Evolutionary conservation across 1,284 basidiomycete genomes (phyloP), one percentile per base, ranked within the genome.

Genomic region (Tilletia indica): DNA sequence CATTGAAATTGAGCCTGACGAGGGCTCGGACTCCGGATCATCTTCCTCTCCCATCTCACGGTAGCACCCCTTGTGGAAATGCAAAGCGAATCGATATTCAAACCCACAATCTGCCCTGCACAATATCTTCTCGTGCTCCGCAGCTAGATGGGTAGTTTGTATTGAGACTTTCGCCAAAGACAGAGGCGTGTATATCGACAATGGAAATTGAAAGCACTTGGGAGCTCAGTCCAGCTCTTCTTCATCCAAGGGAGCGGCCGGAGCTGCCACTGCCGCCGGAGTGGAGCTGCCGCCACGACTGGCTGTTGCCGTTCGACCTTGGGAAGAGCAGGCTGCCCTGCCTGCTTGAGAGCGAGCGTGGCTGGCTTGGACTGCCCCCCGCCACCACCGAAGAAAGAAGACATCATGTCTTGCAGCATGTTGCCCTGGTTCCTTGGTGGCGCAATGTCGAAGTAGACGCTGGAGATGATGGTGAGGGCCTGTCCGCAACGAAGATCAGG

Each of bases 1-100:
- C 19, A 74, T 82, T 61, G 82, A 83, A 71, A 83, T 83, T 51
- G 70, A 73, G 61, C 61, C 61, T 36, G 61, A 64, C 3, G 61
- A 64, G 9, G 61, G 39, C n/a, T 9, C 21, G 16, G 66, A 48
- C 8, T 19, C 19, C 6, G 63, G 19, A 19, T 54, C 51, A 19
- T 6, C 21, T 54, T 8, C 16, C 51, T 3, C 16, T 19, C 16
- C 51, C 51, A 3, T 3, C 51, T 25, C 51, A n/a, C 51, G 51
- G 3, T 45, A 45, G 42, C 25, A 45, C 42, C 42, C 14, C 14
- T 45, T 14, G 42, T 45, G 42, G 14, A 45, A 45, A 54, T 19
- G 16, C 12, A 54, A 5, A 16, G 16, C 6, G 21, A 54, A 54
- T 8, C 8, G 21, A 54, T 4, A 54, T 54, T 54, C 51, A 31